Evolutionary conservation across 495 filamentous ascomycete genomes (phyloP).

Genomic region (Neurospora terricola): DNA sequence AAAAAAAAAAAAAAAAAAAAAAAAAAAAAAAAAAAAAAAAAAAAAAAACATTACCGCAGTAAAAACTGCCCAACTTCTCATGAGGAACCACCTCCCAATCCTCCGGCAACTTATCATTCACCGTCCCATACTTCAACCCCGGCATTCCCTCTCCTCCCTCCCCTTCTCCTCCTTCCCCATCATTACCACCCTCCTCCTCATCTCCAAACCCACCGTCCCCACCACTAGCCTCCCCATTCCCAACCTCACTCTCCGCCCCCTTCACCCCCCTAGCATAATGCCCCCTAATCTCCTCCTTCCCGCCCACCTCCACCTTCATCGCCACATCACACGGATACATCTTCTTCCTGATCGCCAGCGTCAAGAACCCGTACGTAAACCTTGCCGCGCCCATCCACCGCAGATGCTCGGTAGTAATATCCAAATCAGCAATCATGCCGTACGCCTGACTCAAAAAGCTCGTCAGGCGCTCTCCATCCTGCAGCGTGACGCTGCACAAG

Average conservation of each 20-base stretch:
- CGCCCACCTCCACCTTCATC: conserved; percentile 66
- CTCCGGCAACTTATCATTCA: conserved; percentile 62
- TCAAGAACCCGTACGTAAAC: conserved; percentile 75
- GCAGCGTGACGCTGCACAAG: conserved; percentile 69
- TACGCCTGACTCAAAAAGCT: conserved; percentile 89
- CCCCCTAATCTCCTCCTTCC: conserved; percentile 63
- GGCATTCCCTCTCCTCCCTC: conserved; percentile 53
- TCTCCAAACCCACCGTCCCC: conserved; percentile 10
- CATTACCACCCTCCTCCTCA: background rate
- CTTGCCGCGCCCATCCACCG: conserved; percentile 83
- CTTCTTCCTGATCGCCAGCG: conserved; percentile 58
- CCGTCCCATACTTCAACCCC: conserved; percentile 64
- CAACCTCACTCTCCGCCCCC: conserved; percentile 3
- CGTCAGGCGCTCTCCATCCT: conserved; percentile 57
- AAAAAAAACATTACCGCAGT: conserved; percentile 61
- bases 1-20: conserved; percentile 4
- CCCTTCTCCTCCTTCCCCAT: conserved; percentile 4
- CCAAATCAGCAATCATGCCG: conserved; percentile 81
- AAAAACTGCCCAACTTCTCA: conserved; percentile 83
- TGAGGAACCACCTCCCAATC: conserved; percentile 64
- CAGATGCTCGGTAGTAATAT: conserved; percentile 80
- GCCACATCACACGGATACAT: conserved; percentile 85
- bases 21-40: conserved; percentile 7
- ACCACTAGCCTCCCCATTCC: conserved; percentile 8
- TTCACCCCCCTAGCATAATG: conserved; percentile 42